A percentile compares a stretch with the other conserved stretches of the same genome.
phyloP scores from a whole-genome alignment of 2,329 filamentous ascomycete species.

The Pseudocercospora cruenta region DNA sequence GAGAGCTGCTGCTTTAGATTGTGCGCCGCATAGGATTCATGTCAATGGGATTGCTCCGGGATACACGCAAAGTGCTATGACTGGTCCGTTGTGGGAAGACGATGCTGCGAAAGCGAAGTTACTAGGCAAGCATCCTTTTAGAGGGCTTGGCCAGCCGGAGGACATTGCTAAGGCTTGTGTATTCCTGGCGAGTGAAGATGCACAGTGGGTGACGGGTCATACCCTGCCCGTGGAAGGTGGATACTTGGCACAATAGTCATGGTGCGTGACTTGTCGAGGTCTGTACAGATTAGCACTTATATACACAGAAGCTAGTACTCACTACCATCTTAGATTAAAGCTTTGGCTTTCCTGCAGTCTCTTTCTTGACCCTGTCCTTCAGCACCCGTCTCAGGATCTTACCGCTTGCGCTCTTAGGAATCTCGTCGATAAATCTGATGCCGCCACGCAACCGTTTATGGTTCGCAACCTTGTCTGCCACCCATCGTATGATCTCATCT shows the following conservation, averaged over 20 bases:
- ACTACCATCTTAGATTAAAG: constrained; percentile 32
- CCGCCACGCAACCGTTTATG: constrained; percentile 54
- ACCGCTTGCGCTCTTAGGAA: constrained; percentile 52
- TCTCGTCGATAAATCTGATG: constrained; percentile 50
- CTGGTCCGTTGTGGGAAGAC: constrained; percentile 26
- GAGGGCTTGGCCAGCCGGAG: constrained; percentile 40
- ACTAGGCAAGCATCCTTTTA: constrained; percentile 40
- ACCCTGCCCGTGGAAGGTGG: constrained; percentile 27
- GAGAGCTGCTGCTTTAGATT: constrained; percentile 34
- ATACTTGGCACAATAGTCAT: constrained; percentile 20
- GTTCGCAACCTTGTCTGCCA: constrained; percentile 50
- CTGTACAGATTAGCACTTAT: background rate
- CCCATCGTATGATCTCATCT: constrained; percentile 48
- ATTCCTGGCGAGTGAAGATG: constrained; percentile 51
- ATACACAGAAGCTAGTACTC: background rate
- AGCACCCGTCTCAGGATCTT: constrained; percentile 53
- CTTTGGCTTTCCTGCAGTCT: constrained; percentile 45
- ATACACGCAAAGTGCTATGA: constrained; percentile 32
- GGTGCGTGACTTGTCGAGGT: too few species aligned
- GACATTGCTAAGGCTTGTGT: constrained; percentile 51
- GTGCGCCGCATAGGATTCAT: constrained; percentile 34
- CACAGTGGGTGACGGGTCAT: constrained; percentile 29
- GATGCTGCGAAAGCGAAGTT: constrained; percentile 31
- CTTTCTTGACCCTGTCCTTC: constrained; percentile 48
- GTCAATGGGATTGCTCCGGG: constrained; percentile 37